Base-by-base conservation (phyloP, 2,329 filamentous ascomycete species). In the Botrytis squamosa region DNA sequence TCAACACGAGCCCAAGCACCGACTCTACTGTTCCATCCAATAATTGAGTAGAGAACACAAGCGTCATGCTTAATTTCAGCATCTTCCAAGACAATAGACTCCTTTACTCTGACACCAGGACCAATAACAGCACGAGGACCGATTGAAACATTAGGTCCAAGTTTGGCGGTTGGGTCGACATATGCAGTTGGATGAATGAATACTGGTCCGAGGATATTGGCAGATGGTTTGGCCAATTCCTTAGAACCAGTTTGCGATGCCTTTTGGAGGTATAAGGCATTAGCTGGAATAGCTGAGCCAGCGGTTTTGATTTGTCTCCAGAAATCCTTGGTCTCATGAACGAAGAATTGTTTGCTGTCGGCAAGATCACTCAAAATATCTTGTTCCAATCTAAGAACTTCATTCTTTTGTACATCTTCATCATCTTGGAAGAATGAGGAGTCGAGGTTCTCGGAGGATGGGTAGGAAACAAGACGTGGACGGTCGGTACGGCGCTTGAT, bases 291-390 rank as follows among this genome's bases (percentile, higher is more conserved):
- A 68, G 96, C 96, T 9, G 95, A 98, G 75, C 96, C 96, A 75
- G 96, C 96, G 2, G 96, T 98, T 89, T 99, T 99, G 89, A 99
- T 98, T 87, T 99, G 96, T 79, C 96, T 94, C 96, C 96, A 99
- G 84, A 99, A 99, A 83, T 98, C 96, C 86, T 97, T 97, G 77
- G 95, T 98, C 86, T 99, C 96, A 83, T 97, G 93, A 46, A 98
- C 96, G 84, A 94, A 98, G 87, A 99, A 99, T 83, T 96, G 93
- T 85, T 97, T 96, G 88, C 90, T 97, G 84, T 98, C 96, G 75
- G 96, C 95, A 80, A 98, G 90, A 81, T 98, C 95, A 70, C 94
- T 92, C 74, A 99, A 88, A 70, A 98, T 97, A 82, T 99, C 96
- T 85, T 98, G 96, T 85, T 99, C 96, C 73, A 99, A 88, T 71